Evolutionary conservation across 202 grass and related monocot species (phyloP).

Genomic region (Setaria viridis): DNA sequence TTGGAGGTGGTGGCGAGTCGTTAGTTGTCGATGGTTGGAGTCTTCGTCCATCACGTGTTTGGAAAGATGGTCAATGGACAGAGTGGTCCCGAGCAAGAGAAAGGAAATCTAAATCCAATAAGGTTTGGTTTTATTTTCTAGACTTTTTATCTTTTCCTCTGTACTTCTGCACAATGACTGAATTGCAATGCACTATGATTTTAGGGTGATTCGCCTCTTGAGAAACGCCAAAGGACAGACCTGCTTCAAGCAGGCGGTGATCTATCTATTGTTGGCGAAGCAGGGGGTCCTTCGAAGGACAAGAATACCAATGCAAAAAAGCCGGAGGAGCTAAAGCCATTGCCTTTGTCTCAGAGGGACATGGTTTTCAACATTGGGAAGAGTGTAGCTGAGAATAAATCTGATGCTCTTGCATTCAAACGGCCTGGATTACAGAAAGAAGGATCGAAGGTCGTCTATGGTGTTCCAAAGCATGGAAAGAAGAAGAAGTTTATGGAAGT

Average conservation of each 20-base stretch:
- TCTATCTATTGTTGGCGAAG: slow-evolving; percentile 42
- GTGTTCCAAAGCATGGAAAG: slow-evolving; percentile 97
- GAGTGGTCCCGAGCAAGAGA: slow-evolving; percentile 65
- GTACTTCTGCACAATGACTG: slow-evolving; percentile 22
- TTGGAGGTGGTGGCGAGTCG: slow-evolving; percentile 58
- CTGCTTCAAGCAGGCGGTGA: slow-evolving; percentile 40
- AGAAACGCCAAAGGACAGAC: slow-evolving; percentile 79
- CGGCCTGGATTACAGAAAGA: slow-evolving; percentile 86
- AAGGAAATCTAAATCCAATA: slow-evolving; percentile 61
- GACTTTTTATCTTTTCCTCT: slow-evolving; percentile 19
- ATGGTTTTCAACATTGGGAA: slow-evolving; percentile 77
- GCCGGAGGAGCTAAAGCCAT: slow-evolving; percentile 46
- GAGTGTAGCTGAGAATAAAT: slow-evolving; percentile 61
- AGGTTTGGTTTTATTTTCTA: slow-evolving; percentile 75
- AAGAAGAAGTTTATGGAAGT: slow-evolving; percentile 99
- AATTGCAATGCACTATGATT: slow-evolving; percentile 20
- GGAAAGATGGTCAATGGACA: slow-evolving; percentile 89
- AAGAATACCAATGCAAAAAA: slow-evolving; percentile 46
- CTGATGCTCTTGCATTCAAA: slow-evolving; percentile 54
- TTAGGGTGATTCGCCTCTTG: slow-evolving; percentile 89
- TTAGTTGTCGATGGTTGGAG: slow-evolving; percentile 67
- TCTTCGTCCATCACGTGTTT: slow-evolving; percentile 84
- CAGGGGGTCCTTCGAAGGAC: slow-evolving; percentile 35
- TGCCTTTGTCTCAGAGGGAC: slow-evolving; percentile 72
- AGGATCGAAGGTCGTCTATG: slow-evolving; percentile 90